phyloP scores from a whole-genome alignment of 176 grass and related monocot species.

The Oryza officinalis region DNA sequence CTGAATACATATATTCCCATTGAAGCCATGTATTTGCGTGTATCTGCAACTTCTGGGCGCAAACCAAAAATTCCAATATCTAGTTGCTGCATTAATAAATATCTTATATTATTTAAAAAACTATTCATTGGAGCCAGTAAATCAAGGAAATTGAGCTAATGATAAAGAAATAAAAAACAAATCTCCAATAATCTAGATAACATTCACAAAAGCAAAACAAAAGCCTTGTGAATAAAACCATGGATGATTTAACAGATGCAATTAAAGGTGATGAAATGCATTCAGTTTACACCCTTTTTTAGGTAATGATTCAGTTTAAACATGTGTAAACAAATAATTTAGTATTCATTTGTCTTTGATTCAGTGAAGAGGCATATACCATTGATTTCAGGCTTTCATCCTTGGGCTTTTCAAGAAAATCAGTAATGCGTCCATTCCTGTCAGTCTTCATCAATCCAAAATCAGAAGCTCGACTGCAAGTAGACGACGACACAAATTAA shows the following conservation, averaged over 20 bases:
- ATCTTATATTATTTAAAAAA: not conserved
- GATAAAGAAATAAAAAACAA: not conserved
- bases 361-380: slow-evolving; percentile 36
- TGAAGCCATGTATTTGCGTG: slow-evolving; percentile 70
- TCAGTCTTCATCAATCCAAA: slow-evolving; percentile 77
- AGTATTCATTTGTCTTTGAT: not conserved
- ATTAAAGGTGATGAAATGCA: not conserved
- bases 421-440: slow-evolving; percentile 52
- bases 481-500: slow-evolving; percentile 15
- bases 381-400: slow-evolving; percentile 73
- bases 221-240: not conserved
- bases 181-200: not conserved
- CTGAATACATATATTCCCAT: slow-evolving; percentile 88
- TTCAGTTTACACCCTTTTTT: not conserved
- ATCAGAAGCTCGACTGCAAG: slow-evolving; percentile 75
- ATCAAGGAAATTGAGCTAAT: not conserved
- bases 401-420: slow-evolving; percentile 79
- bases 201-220: not conserved
- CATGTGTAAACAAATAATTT: slow-evolving; percentile 11
- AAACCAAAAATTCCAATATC: slow-evolving; percentile 54
- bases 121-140: not conserved
- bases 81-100: slow-evolving; percentile 57
- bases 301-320: not conserved
- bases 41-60: slow-evolving; percentile 45
- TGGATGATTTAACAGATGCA: not conserved